These are phyloP conservation scores for Penicillium glabrum DNA, from an alignment of 2,329 filamentous ascomycete species.

Conservation along the genomic window DNA sequence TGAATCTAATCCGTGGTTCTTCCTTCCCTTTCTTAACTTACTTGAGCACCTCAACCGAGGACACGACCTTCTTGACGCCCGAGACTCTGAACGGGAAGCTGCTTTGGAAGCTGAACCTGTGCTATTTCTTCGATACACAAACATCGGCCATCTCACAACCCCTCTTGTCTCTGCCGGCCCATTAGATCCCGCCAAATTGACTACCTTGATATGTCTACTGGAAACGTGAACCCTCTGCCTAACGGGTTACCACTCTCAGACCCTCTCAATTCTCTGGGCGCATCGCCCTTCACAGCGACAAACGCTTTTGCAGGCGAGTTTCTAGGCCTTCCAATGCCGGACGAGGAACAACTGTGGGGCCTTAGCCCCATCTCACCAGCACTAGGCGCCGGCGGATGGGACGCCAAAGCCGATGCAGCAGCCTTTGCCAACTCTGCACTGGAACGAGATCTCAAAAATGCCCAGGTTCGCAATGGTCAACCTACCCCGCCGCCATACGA, in stretches of 20 bases:
- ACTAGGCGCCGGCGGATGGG: conserved; percentile 23
- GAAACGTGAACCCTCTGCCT: conserved; percentile 15
- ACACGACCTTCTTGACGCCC: conserved; percentile 9
- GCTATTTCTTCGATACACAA: neutral
- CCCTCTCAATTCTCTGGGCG: conserved; percentile 6
- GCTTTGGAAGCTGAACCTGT: neutral
- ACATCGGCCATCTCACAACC: neutral
- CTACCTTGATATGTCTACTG: conserved; percentile 14
- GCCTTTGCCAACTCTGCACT: conserved; percentile 26
- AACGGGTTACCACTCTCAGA: conserved; percentile 7
- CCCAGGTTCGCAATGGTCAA: conserved; percentile 40
- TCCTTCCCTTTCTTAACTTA: neutral
- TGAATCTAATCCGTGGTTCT: conserved; percentile 15
- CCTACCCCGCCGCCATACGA: conserved; percentile 38
- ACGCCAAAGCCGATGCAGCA: conserved; percentile 24
- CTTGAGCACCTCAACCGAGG: neutral
- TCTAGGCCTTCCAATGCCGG: conserved; percentile 27
- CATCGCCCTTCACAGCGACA: conserved; percentile 17
- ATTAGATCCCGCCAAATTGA: neutral
- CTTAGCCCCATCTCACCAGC: conserved; percentile 30
- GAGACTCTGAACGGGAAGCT: conserved; percentile 2
- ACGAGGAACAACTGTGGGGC: conserved; percentile 34
- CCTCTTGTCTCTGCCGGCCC: neutral
- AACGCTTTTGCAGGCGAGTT: conserved; percentile 29
- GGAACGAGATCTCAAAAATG: conserved; percentile 33